Evolutionary conservation across 2,329 filamentous ascomycete genomes (phyloP), one percentile per base, ranked within the genome.

Genomic region (Aspergillus latus): DNA sequence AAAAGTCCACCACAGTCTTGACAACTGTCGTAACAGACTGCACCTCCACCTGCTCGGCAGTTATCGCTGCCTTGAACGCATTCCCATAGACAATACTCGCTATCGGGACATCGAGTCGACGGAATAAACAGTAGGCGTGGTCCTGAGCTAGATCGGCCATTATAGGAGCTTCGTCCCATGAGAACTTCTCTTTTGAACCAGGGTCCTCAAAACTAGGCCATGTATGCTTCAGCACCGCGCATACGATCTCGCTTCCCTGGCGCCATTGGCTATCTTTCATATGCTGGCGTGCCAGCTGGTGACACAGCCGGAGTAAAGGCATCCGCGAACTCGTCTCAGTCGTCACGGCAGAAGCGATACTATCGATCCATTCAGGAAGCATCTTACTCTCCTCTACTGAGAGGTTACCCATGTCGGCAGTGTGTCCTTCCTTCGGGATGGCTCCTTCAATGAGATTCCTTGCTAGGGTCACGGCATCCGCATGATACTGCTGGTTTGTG

Each of bases 1-100:
- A 71, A 55, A 73, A 73, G 52, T 72, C 71, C 13, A 73, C 67
- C 6, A 72, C 67, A 0, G 69, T 69, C 59, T 72, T 73, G 15
- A 69, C 66, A 2, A 71, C 70, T 3, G 68, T 64, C 9, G 66
- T 61, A 5, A 72, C 66, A 8, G 67, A 68, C 1, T 66, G 60
- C 9, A 72, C 69, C 7, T 69, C 64, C 0, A 72, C 69, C 34
- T 59, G 67, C 5, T 72, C 70, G 0, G 70, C 69, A 2, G 62
- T 60, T 29, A 71, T 59, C 16, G 70, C 64, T 1, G 67, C 69
- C 16, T 66, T 68, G 49, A 72, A 71, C 1, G 70, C 67, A 54
- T 72, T 73, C 6, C 69, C 68, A 26, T 73, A 73, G 6, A 72
- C 66, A 2, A 56, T 49, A 3, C 64, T 68, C 11, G 68, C 66